Base-by-base conservation (phyloP, 495 filamentous ascomycete species). In the Neurospora sp. region DNA sequence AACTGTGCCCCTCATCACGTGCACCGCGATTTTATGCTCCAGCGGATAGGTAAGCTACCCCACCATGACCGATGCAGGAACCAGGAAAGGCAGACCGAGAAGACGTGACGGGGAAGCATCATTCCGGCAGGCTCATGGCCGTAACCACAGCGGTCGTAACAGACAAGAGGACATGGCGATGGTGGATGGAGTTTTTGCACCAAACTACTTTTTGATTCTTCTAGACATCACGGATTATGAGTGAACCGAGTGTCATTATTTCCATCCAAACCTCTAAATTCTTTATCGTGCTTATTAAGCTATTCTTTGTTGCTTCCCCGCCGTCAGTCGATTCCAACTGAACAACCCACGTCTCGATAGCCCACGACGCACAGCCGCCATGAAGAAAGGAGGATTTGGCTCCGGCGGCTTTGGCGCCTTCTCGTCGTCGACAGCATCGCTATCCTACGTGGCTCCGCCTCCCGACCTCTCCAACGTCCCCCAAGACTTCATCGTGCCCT, bases 361-460 rank as follows among this genome's bases (percentile, higher is more conserved):
- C 20, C 11, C 4, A 31, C 53, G 22, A 61, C 53, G 16, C 53
- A 7, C 22, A 14, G 1, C 53, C 53, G 27, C 5, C 27, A 35
- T 66, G 53, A 66, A 66, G 53, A 66, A 80, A 66, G 44, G 70
- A 66, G 68, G 69, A 37, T 68, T 40, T 68, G 71, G 78, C 31
- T 79, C 78, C 70, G 74, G 78, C 5, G 78, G 82, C 74, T 86
- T 91, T 80, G 81, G 83, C 74, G 78, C 79, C 12, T 86, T 89
- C 75, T 78, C 79, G 18, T 78, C 80, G 8, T 72, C 79, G 27
- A 76, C 82, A 73, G 79, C 88, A 79, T 73, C 84, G 81, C 72
- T 98, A 85, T 97, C 95, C 44, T 97, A 96, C 81, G 87, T 97
- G 68, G 84, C 90, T 66, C 94, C 95, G 77, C 92, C 93, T 2